Evolutionary conservation across 164 flowering plant species (phyloP).

Genomic region (Vitis riparia): DNA sequence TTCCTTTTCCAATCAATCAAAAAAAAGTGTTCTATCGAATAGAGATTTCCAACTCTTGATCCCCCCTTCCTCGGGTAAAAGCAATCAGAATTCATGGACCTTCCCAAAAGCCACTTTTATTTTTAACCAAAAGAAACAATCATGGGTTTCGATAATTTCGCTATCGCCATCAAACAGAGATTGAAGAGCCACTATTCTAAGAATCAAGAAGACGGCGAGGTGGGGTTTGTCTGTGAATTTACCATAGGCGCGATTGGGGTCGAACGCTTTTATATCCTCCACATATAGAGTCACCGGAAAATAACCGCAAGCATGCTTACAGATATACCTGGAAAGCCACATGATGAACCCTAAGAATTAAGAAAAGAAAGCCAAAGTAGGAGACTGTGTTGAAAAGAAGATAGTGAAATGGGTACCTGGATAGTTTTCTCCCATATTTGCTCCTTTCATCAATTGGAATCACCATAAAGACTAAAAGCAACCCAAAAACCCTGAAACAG

Average conservation of each 20-base stretch:
- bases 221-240: not conserved
- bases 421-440: constrained; percentile 47
- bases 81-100: too few species aligned
- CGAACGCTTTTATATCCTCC: constrained; percentile 70
- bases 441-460: constrained; percentile 63
- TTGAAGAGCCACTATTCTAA: not conserved
- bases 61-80: too few species aligned
- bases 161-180: not conserved
- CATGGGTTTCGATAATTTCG: too few species aligned
- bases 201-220: not conserved
- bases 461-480: constrained; percentile 54
- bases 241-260: constrained; percentile 80
- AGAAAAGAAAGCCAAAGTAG: not conserved
- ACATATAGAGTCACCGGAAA: constrained; percentile 73
- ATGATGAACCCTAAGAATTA: not conserved
- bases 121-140: not conserved
- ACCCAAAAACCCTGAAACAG: constrained; percentile 53
- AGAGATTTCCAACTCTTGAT: too few species aligned
- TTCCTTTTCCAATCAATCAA: too few species aligned
- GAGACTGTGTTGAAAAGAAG: not conserved
- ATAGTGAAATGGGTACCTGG: constrained; percentile 39
- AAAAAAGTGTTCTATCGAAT: too few species aligned
- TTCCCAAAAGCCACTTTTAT: not conserved
- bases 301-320: constrained; percentile 74
- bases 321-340: constrained; percentile 55